A percentile compares a stretch with the other conserved stretches of the same genome.
Conservation (phyloP, 805 yeast species). For the Wilhelminamyces savonicus region DNA sequence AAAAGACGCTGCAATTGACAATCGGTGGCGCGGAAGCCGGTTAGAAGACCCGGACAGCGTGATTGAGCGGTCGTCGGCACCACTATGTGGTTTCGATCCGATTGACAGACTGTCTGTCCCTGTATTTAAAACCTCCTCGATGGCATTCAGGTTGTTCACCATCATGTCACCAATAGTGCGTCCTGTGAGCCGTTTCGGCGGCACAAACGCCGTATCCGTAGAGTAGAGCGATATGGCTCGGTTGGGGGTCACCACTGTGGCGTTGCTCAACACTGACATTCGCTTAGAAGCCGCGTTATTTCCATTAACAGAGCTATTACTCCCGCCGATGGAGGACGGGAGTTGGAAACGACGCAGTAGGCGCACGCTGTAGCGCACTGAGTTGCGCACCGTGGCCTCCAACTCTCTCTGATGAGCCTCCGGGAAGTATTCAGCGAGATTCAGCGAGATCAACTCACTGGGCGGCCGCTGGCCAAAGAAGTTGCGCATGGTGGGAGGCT, state of each 20-base stretch:
- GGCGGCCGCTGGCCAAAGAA: constrained; percentile 91
- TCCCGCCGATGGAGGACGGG: constrained; percentile 5
- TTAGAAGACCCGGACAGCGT: constrained; percentile 6
- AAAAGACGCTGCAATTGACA: constrained; percentile 25
- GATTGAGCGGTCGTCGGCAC: constrained; percentile 12
- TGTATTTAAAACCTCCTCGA: constrained; percentile 33
- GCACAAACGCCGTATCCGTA: constrained; percentile 7
- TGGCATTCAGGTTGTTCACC: constrained; percentile 49
- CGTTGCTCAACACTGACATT: constrained; percentile 5
- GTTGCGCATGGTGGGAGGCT: constrained; percentile 27
- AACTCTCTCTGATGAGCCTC: constrained; percentile 65
- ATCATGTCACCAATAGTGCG: constrained; percentile 63
- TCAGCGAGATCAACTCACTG: constrained; percentile 82
- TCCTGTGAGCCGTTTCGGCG: constrained; percentile 8
- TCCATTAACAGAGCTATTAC: constrained; percentile 4
- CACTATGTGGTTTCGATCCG: constrained; percentile 20
- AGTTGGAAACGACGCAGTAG: constrained; percentile 37
- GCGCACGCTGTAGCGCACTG: constrained; percentile 72
- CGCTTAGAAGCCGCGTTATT: constrained; percentile 1
- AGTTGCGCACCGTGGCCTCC: constrained; percentile 75
- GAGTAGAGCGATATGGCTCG: constrained; percentile 18
- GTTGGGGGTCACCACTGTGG: constrained; percentile 10
- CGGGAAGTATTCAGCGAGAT: constrained; percentile 88
- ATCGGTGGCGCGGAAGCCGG: constrained; percentile 11
- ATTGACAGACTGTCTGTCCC: constrained; percentile 20